Evolutionary conservation across 192 early-diverging fungal species (phyloP), one percentile per base, ranked within the genome.

Genomic region (Linnemannia schmuckeri): DNA sequence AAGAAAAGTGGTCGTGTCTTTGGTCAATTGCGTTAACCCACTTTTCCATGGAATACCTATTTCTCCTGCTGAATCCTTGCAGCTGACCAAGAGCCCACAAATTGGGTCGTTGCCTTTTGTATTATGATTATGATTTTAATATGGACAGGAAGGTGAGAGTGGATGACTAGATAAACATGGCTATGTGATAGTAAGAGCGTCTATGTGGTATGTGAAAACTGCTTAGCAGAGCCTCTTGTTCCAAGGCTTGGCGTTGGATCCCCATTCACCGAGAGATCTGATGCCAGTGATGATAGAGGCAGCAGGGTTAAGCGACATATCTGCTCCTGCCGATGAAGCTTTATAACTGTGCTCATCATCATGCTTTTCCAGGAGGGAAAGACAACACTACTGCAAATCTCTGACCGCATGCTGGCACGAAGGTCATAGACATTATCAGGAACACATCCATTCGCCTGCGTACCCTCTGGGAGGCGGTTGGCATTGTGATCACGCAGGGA

Each of bases 401-500:
- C 82, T 1, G 77, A 78, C 42, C 76, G 74, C 49, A 79, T 44
- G 12, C 82, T 77, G 0, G 82, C 82, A 74, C 76, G 82, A 37
- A 83, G 24, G n/a, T 78, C 68, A 27, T 76, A 83, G 33, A 83
- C 74, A n/a, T 70, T 68, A 24, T 83, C 82, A 4, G 75, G 18
- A 17, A 35, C 4, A 33, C 82, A 83, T 20, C 54, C 33, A 42
- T 57, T 78, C 41, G 61, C 72, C 38, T 71, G 54, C 20, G 75
- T 76, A 18, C 82, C 78, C 27, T 49, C 70, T 18, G 37, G 61
- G 24, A 46, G 22, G 15, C 24, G 30, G 24, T 40, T 30, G 3
- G 87, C 74, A 49, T 84, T 88, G 71, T 90, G 88, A 30, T 57
- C 74, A 55, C 88, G 83, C 75, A 81, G 88, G 1, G 41, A 57